Percentiles rank a stretch among this genome's conserved stretches.
Evolutionary conservation across 306 rosid genomes (phyloP).

Genomic region (Castanea mollissima): DNA sequence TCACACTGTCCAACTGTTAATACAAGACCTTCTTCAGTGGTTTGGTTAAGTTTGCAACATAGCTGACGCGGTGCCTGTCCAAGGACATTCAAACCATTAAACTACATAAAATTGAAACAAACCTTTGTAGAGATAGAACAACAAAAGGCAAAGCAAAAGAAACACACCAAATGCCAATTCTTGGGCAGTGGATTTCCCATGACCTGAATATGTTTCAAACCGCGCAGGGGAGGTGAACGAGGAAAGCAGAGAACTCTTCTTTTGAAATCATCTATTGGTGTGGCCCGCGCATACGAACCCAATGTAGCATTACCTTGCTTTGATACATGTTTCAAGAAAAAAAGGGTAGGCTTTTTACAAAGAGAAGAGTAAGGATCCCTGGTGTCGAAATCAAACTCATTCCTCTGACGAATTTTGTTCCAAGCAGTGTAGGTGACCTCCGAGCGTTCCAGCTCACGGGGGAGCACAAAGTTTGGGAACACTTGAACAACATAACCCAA

Average conservation of each 20-base stretch:
- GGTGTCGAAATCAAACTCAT: constrained; percentile 71
- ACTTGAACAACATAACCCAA: constrained; percentile 74
- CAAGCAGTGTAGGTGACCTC: constrained; percentile 80
- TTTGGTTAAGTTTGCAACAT: constrained; percentile 56
- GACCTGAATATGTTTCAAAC: constrained; percentile 47
- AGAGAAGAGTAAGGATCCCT: constrained; percentile 60
- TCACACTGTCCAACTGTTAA: constrained; percentile 66
- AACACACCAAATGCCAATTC: constrained; percentile 74
- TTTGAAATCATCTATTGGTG: constrained; percentile 55
- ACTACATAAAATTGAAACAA: not conserved
- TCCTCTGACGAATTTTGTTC: constrained; percentile 53
- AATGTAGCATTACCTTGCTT: constrained; percentile 48
- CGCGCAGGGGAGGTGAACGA: constrained; percentile 37
- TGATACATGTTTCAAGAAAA: constrained; percentile 55
- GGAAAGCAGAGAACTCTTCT: constrained; percentile 65
- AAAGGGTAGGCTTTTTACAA: constrained; percentile 61
- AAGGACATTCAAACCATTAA: constrained; percentile 15
- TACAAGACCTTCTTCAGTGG: constrained; percentile 43
- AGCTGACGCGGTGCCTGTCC: constrained; percentile 64
- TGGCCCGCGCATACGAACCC: constrained; percentile 53
- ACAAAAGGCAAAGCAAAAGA: not conserved
- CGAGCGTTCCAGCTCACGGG: constrained; percentile 77
- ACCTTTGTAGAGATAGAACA: constrained; percentile 13
- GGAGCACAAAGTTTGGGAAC: constrained; percentile 48
- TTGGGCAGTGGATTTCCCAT: constrained; percentile 51